These are phyloP conservation scores for Marchantia polymorpha DNA, from an alignment of 225 moss, liverwort and hornwort species.

Conservation along the genomic window DNA sequence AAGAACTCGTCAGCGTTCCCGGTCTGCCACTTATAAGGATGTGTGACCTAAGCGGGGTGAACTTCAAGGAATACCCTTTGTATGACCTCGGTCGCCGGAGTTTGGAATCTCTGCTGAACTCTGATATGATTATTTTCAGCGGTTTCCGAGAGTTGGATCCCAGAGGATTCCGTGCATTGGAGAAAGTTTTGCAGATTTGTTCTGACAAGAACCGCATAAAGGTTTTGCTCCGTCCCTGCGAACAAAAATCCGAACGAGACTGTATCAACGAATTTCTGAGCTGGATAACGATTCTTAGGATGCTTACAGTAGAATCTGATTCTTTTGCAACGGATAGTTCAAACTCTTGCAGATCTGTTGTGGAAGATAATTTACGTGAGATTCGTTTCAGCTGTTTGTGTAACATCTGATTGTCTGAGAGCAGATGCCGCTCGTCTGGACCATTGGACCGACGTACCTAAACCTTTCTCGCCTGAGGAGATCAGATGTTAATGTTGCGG, in stretches of 20 bases:
- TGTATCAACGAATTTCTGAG: too few species aligned
- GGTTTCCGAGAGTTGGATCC: slow-evolving; percentile 12
- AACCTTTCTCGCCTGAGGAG: not conserved
- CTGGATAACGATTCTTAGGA: too few species aligned
- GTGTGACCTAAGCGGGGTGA: not conserved
- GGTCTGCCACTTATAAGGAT: slow-evolving; percentile 2
- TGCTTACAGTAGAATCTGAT: too few species aligned
- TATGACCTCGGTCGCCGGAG: not conserved
- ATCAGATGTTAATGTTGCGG: not conserved
- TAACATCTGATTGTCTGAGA: too few species aligned
- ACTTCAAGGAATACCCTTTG: not conserved
- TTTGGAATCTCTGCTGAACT: not conserved
- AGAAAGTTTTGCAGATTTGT: not conserved
- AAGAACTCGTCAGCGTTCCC: slow-evolving; percentile 15
- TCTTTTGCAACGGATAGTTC: too few species aligned
- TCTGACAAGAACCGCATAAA: not conserved
- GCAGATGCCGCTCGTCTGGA: not conserved
- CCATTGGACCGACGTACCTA: not conserved
- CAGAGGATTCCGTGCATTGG: not conserved
- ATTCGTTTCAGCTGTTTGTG: too few species aligned
- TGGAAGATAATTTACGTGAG: too few species aligned
- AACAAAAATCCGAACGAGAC: too few species aligned
- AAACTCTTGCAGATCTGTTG: too few species aligned
- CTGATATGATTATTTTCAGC: not conserved
- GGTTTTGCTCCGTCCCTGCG: not conserved